Evolutionary conservation across 192 early-diverging fungal genomes (phyloP).

Genomic region (Umbelopsis sp.): DNA sequence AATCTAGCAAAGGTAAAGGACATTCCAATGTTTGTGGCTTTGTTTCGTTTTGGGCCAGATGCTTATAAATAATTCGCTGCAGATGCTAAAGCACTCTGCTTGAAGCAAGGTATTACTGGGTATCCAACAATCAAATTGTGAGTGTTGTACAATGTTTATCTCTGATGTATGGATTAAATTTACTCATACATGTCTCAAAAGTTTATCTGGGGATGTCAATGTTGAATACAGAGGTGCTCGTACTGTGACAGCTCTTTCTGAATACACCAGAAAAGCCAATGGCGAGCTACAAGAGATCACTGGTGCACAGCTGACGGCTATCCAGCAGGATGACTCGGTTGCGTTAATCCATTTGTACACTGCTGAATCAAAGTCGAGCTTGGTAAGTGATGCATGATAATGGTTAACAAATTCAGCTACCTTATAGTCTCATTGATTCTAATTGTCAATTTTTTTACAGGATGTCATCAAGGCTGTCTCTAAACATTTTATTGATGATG

Average conservation of each 20-base stretch:
- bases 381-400: conserved; percentile 30
- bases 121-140: conserved; percentile 88
- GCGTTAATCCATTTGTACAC: conserved; percentile 62
- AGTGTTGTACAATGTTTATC: not conserved
- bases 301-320: conserved; percentile 43
- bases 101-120: conserved; percentile 65
- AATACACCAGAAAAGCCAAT: not conserved
- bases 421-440: conserved; percentile 2
- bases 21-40: not conserved
- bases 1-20: conserved; percentile 49
- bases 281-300: conserved; percentile 34
- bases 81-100: conserved; percentile 50
- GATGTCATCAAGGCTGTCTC: conserved; percentile 25
- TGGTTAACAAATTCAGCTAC: conserved; percentile 25
- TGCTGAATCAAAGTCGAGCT: conserved; percentile 42
- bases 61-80: not conserved
- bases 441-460: conserved; percentile 9
- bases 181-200: conserved; percentile 6
- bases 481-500: conserved; percentile 20
- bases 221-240: conserved; percentile 25
- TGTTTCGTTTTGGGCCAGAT: not conserved
- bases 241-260: conserved; percentile 1
- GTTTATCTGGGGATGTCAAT: conserved; percentile 18
- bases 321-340: conserved; percentile 42
- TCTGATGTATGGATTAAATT: not conserved